These are phyloP conservation scores for Gonium pectorale DNA, from an alignment of 139 green algal genomes.

Conservation along the genomic window DNA sequence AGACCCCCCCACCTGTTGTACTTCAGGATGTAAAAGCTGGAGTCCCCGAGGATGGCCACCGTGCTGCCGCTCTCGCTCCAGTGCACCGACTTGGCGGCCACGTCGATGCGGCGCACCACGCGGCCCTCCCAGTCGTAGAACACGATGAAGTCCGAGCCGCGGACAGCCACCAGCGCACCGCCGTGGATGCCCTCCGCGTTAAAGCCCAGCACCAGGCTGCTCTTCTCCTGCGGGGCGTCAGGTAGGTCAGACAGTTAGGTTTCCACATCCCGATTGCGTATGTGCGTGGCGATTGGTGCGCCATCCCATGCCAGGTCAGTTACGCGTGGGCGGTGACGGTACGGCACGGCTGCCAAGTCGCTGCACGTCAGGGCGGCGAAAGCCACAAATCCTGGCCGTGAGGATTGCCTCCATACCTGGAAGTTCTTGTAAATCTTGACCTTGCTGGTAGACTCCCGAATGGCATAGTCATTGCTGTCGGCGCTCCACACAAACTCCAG, in stretches of 20 bases:
- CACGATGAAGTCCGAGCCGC: conserved; percentile 87
- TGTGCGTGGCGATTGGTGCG: no score
- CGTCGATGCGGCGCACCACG: conserved; percentile 94
- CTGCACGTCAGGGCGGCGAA: no score
- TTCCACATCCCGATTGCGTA: no score
- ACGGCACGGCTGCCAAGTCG: no score
- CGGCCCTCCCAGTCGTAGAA: conserved; percentile 97
- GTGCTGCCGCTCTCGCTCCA: conserved; percentile 93
- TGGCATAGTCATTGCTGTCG: conserved; percentile 93
- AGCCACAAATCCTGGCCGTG: no score
- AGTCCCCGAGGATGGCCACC: conserved; percentile 87
- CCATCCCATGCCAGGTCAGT: no score
- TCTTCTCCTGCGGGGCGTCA: conserved; percentile 83
- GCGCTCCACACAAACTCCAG: conserved; percentile 95
- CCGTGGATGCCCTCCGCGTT: conserved; percentile 90
- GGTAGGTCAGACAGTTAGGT: no score
- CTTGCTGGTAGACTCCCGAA: conserved; percentile 73
- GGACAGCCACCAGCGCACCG: conserved; percentile 87
- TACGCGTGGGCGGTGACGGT: no score
- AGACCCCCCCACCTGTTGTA: conserved; percentile 78
- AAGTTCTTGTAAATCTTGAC: conserved; percentile 83
- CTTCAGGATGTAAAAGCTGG: conserved; percentile 90
- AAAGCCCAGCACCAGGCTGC: conserved; percentile 85
- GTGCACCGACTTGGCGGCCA: conserved; percentile 80
- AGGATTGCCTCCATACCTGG: conserved; percentile 57